A percentile compares a stretch with the other conserved stretches of the same genome.
These are phyloP conservation scores for Chlamydomonas sphaeroides DNA, from an alignment of 139 green algal genomes.

Conservation along the genomic window DNA sequence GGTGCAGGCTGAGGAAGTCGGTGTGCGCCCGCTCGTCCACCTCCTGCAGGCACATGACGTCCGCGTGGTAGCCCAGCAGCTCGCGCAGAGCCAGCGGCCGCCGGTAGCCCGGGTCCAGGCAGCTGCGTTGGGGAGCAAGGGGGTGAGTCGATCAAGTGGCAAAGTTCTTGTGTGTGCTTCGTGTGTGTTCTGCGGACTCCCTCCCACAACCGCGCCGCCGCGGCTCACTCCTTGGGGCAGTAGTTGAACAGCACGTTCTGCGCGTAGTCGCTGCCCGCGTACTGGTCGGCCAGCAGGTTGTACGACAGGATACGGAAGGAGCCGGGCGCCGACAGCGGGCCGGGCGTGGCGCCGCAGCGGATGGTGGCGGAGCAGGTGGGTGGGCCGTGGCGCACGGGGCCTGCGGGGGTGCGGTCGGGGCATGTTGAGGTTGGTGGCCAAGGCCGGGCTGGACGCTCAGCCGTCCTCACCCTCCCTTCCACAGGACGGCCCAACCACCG, in stretches of 20 bases:
- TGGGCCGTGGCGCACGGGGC: conserved; percentile 62
- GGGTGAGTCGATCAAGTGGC: too few species aligned
- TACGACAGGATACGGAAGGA: conserved; percentile 85
- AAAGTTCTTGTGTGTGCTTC: too few species aligned
- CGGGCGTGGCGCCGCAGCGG: conserved; percentile 16
- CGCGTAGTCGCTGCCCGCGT: conserved; percentile 76
- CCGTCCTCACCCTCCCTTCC: too few species aligned
- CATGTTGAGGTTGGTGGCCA: too few species aligned
- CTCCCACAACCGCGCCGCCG: too few species aligned
- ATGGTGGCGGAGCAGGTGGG: conserved; percentile 29
- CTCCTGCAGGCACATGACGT: conserved; percentile 82
- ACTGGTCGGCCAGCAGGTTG: conserved; percentile 96
- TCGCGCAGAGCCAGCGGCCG: conserved; percentile 83
- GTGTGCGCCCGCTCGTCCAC: conserved; percentile 84
- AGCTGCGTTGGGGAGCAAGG: too few species aligned
- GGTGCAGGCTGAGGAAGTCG: conserved; percentile 65
- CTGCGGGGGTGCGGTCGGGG: neutral
- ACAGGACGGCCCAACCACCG: too few species aligned
- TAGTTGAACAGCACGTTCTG: conserved; percentile 74
- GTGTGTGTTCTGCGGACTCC: too few species aligned
- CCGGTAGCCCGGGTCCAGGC: conserved; percentile 83
- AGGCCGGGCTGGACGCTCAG: too few species aligned
- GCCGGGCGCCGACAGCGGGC: neutral
- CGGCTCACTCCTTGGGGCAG: conserved; percentile 66
- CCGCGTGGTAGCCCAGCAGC: conserved; percentile 76